These are phyloP conservation scores for Daldinia concentrica DNA, from an alignment of 495 filamentous ascomycete genomes.

Conservation along the genomic window DNA sequence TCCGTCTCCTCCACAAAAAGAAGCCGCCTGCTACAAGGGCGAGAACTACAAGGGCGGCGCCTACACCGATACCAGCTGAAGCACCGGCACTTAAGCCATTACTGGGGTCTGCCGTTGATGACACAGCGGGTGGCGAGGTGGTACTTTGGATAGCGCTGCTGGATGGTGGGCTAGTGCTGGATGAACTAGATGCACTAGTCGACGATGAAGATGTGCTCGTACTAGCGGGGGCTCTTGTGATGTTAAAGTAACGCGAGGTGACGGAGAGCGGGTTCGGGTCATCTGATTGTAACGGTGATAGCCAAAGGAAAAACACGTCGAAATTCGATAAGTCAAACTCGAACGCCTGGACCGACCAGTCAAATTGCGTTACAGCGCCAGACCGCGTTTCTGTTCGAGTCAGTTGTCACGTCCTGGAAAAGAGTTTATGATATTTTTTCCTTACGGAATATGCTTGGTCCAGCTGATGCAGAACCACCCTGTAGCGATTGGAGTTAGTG, in stretches of 20 bases:
- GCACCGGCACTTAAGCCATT: conserved; percentile 27
- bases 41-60: conserved; percentile 18
- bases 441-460: conserved; percentile 40
- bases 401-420: neutral
- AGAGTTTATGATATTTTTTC: neutral
- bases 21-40: neutral
- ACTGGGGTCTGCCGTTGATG: neutral
- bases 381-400: conserved; percentile 7
- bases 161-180: neutral
- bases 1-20: conserved; percentile 3
- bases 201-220: conserved; percentile 8
- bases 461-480: conserved; percentile 11
- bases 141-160: neutral
- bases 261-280: conserved; percentile 5
- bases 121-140: neutral
- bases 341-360: conserved; percentile 48
- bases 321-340: conserved; percentile 41
- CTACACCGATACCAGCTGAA: conserved; percentile 37
- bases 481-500: neutral
- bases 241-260: conserved; percentile 49
- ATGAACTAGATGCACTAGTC: neutral
- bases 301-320: conserved; percentile 48
- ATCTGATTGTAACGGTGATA: conserved; percentile 13
- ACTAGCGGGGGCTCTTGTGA: conserved; percentile 10
- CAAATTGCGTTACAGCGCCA: conserved; percentile 39